phyloP scores from a whole-genome alignment of 1,284 basidiomycete genomes.

The Naganishia sp. region DNA sequence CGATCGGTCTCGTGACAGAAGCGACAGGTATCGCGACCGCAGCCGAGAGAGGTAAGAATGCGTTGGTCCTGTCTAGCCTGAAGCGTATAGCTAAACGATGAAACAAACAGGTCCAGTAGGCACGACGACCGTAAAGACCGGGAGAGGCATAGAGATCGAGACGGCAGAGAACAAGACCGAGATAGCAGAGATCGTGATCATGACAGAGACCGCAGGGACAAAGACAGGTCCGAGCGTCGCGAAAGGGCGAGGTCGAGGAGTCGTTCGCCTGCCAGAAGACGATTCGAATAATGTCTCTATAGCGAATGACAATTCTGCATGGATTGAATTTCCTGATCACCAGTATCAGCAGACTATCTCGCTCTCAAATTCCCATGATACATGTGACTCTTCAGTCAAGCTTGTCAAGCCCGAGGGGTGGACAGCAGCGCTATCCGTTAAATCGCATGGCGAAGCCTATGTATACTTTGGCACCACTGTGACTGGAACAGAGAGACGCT shows the following conservation, averaged over 20 bases:
- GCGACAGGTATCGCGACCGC: conserved; percentile 58
- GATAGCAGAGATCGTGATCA: conserved; percentile 36
- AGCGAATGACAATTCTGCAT: no score
- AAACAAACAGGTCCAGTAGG: conserved; percentile 29
- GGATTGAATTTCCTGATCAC: no score
- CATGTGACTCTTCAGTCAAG: background rate
- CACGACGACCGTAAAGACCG: conserved; percentile 38
- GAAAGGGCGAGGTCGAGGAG: conserved; percentile 30
- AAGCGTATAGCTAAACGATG: background rate
- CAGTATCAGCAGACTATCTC: no score
- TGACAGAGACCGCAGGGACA: conserved; percentile 37
- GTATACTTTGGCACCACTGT: no score
- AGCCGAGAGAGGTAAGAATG: conserved; percentile 31
- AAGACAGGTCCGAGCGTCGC: conserved; percentile 30
- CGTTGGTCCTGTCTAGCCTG: background rate
- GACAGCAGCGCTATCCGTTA: background rate
- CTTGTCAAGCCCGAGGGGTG: no score
- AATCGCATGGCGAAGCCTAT: no score
- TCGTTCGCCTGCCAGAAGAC: conserved; percentile 25
- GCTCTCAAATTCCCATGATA: background rate
- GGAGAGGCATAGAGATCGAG: conserved; percentile 35
- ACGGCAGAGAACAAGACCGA: conserved; percentile 35
- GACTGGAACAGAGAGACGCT: no score
- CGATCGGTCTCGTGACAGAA: conserved; percentile 41
- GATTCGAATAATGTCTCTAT: conserved; percentile 4